Evolutionary conservation across 192 early-diverging fungal genomes (phyloP), one percentile per base, ranked within the genome.

Genomic region (Podila clonocystis): DNA sequence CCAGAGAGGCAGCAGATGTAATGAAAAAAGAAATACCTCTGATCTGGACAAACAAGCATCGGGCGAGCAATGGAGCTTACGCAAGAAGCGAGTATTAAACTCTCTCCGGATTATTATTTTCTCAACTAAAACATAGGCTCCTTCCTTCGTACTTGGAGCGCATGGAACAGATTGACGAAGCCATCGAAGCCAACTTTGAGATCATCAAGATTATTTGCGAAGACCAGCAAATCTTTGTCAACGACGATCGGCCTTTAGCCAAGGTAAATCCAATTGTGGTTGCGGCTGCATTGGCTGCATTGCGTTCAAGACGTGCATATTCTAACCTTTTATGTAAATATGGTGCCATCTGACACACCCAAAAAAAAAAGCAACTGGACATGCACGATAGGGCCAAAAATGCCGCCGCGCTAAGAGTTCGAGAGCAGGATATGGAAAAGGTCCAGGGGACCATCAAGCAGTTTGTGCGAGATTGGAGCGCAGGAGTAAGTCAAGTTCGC

Each of bases 391-490:
- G 45, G 30, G 70, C 66, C 13, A 72, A 55, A 49, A 72, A 80
- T 41, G 70, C 77, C 3, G 66, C 71, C 28, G 71, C 77, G 26
- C 50, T 84, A 72, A n/a, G 73, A 45, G 34, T 85, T 59, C 62
- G 80, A 24, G 91, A 94, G 45, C 77, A 79, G 41, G 93, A 97
- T 61, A 95, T 97, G 91, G 95, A 96, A 67, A 97, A 96, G 82
- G 85, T 98, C 13, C 87, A 93, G 29, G 93, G 91, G 62, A 98
- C 95, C 0, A 82, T 99, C 62, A 91, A 94, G 68, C 98, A 98
- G 76, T 95, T 98, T 89, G 95, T 96, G 34, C 87, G 98, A 26
- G 98, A 99, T 76, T 99, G 98, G 98, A 89, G 93, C 19, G 86
- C 48, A 31, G 95, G 97, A 61, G 92, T 93, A 89, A 55, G 85